Conservation (phyloP, 2,329 filamentous ascomycete genomes). For the Thielaviopsis punctulata region DNA sequence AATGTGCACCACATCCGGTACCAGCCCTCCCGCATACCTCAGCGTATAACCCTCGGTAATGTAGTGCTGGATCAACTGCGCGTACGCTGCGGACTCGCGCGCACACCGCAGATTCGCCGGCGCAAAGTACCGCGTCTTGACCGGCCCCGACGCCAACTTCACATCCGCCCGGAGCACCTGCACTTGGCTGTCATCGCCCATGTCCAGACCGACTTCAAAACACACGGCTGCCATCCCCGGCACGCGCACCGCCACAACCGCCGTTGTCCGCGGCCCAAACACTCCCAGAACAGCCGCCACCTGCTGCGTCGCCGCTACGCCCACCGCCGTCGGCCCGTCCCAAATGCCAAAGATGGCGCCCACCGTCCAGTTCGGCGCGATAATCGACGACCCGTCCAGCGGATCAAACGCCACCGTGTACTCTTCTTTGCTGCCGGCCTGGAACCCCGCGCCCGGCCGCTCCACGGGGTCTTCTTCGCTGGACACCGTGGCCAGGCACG, state of each 20-base stretch:
- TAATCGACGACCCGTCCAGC: conserved; percentile 44
- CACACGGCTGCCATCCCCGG: conserved; percentile 24
- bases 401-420: conserved; percentile 48
- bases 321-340: conserved; percentile 30
- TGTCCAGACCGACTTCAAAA: conserved; percentile 32
- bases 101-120: conserved; percentile 44
- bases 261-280: conserved; percentile 37
- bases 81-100: conserved; percentile 31
- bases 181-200: conserved; percentile 12
- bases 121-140: conserved; percentile 40
- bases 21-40: conserved; percentile 41
- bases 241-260: conserved; percentile 34
- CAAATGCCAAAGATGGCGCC: conserved; percentile 44
- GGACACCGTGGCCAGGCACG: conserved; percentile 31
- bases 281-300: conserved; percentile 35
- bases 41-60: conserved; percentile 39
- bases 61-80: conserved; percentile 30
- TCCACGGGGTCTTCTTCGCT: conserved; percentile 46
- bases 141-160: conserved; percentile 21
- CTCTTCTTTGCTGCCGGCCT: conserved; percentile 18
- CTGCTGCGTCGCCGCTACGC: conserved; percentile 22
- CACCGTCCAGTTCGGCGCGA: conserved; percentile 39
- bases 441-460: conserved; percentile 15
- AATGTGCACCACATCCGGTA: conserved; percentile 42
- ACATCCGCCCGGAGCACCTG: conserved; percentile 27